These are phyloP conservation scores for Saposhnikovia divaricata DNA, from an alignment of 129 eudicot species.

Conservation along the genomic window DNA sequence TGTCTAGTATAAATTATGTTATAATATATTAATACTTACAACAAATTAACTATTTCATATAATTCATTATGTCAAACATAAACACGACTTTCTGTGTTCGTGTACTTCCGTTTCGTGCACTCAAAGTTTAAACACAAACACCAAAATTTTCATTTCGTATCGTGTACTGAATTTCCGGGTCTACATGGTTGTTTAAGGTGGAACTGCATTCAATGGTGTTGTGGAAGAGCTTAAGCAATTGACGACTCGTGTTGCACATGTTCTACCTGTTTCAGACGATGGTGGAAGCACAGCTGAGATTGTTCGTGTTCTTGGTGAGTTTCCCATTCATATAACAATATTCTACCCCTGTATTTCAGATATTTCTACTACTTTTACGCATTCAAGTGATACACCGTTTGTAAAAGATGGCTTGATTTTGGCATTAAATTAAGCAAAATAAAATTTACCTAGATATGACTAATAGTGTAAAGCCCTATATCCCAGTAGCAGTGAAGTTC, in stretches of 20 bases:
- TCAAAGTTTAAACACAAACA: no score
- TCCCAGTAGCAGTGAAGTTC: neutral
- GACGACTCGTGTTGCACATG: conserved; percentile 86
- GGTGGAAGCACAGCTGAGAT: conserved; percentile 99
- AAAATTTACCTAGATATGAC: neutral
- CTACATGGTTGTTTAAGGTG: conserved; percentile 26
- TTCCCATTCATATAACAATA: neutral
- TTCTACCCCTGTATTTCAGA: neutral
- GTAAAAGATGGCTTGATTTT: neutral
- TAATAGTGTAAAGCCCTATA: neutral
- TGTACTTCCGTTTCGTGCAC: no score
- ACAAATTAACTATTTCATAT: no score
- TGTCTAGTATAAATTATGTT: no score
- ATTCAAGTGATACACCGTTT: neutral
- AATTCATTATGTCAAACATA: no score
- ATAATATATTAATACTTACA: no score
- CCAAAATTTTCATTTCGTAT: no score
- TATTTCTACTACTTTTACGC: neutral
- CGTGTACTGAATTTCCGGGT: no score
- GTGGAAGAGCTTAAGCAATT: conserved; percentile 89
- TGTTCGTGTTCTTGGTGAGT: conserved; percentile 89
- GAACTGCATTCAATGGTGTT: conserved; percentile 95
- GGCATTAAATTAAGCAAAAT: neutral
- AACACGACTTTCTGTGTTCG: no score
- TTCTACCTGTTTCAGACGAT: conserved; percentile 97